Conservation (phyloP, 768 basidiomycete genomes). For the Hygrophorus pudorinus region DNA sequence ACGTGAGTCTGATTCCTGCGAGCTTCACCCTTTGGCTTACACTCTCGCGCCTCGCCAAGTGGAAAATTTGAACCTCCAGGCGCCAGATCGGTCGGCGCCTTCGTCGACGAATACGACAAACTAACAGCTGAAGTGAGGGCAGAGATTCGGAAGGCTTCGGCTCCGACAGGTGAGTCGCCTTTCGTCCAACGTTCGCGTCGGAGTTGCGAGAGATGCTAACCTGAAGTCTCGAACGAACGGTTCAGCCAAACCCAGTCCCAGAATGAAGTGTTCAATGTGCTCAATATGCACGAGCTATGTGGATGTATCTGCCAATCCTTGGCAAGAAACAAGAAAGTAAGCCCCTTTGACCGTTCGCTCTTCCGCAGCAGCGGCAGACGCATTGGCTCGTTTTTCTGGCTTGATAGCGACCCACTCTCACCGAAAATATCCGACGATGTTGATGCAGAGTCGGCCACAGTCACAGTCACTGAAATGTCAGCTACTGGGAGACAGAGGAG, state of each 20-base stretch:
- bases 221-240: background rate
- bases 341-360: background rate
- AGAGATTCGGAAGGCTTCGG: no score
- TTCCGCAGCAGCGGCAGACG: background rate
- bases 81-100: conserved; percentile 4
- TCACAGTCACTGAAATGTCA: background rate
- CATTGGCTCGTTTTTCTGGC: background rate
- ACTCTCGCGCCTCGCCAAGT: background rate
- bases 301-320: conserved; percentile 12
- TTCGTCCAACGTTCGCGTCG: conserved; percentile 5
- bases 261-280: conserved; percentile 10
- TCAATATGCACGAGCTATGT: conserved; percentile 14
- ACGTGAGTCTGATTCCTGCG: background rate
- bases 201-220: conserved; percentile 3
- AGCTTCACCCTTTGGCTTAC: background rate
- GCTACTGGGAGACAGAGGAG: background rate
- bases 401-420: conserved; percentile 9
- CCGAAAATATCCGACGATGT: conserved; percentile 12
- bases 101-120: conserved; percentile 2
- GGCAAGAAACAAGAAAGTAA: conserved; percentile 10
- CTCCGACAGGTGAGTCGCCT: background rate
- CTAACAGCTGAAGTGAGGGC: conserved; percentile 6
- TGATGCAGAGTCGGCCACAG: conserved; percentile 9
- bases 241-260: conserved; percentile 6
- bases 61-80: conserved; percentile 14